phyloP scores from a whole-genome alignment of 202 grass and related monocot genomes.

The Bolboschoenoplectus hybrid region DNA sequence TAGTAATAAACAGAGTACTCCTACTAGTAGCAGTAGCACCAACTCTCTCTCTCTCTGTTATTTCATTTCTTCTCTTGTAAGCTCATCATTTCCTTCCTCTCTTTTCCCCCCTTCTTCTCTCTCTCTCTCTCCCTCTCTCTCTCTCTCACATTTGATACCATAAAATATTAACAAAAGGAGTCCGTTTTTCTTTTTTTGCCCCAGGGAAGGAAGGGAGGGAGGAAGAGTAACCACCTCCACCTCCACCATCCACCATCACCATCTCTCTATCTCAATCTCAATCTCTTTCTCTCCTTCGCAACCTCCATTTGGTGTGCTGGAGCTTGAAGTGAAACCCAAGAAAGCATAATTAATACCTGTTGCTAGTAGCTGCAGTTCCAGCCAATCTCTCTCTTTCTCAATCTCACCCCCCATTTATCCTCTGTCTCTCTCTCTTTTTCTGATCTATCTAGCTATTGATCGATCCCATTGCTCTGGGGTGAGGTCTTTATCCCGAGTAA shows the following conservation, averaged over 20 bases:
- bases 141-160: constrained; percentile 10
- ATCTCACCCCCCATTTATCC: constrained; percentile 36
- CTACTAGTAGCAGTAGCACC: constrained; percentile 17
- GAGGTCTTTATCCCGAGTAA: not conserved
- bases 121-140: not conserved
- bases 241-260: constrained; percentile 53
- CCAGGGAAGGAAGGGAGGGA: too few species aligned
- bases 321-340: constrained; percentile 88
- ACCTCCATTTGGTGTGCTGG: constrained; percentile 36
- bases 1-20: constrained; percentile 43
- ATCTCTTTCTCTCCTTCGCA: constrained; percentile 30
- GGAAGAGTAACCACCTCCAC: constrained; percentile 51
- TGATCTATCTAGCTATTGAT: constrained; percentile 33
- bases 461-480: not conserved
- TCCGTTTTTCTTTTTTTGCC: not conserved
- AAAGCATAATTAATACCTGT: constrained; percentile 70
- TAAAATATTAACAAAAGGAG: constrained; percentile 19
- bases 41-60: constrained; percentile 29
- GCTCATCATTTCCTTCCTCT: not conserved
- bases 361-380: constrained; percentile 25
- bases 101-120: not conserved
- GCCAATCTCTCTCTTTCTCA: constrained; percentile 7
- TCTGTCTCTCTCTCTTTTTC: constrained; percentile 42
- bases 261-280: constrained; percentile 41
- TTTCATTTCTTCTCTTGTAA: constrained; percentile 27